Evolutionary conservation across 208 protist genomes (phyloP).

Genomic region (Acanthamoeba lenticulata): DNA sequence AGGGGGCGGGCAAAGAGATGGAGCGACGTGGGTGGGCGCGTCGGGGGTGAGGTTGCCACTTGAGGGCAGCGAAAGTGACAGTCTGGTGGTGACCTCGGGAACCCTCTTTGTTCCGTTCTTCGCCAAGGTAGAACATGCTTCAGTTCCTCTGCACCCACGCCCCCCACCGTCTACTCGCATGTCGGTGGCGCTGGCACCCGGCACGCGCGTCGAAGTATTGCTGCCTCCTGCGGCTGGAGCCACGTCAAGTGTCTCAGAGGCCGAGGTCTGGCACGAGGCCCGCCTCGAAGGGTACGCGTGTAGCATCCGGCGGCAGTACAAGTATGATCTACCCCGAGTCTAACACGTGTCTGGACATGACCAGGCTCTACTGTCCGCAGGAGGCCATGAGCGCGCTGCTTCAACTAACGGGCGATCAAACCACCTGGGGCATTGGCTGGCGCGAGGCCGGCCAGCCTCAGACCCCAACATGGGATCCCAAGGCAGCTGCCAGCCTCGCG

Average conservation of each 20-base stretch:
- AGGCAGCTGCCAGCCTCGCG: background rate
- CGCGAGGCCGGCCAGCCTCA: background rate
- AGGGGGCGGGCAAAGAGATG: no score
- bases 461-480: background rate
- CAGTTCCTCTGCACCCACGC: no score
- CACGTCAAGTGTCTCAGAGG: no score
- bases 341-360: no score
- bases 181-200: background rate
- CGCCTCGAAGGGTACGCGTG: background rate
- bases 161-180: background rate
- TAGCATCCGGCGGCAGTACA: background rate
- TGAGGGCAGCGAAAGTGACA: no score
- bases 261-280: background rate
- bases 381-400: background rate
- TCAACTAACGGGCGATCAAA: background rate
- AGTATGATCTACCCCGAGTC: no score
- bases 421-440: conserved; percentile 2
- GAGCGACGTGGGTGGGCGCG: background rate
- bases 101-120: conserved; percentile 8
- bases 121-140: background rate
- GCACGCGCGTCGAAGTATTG: background rate
- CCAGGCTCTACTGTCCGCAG: background rate
- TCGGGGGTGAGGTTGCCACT: background rate
- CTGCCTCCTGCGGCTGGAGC: no score
- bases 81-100: background rate